Conservation (phyloP, 345 rosid species). For the Anastatica hierochuntica region DNA sequence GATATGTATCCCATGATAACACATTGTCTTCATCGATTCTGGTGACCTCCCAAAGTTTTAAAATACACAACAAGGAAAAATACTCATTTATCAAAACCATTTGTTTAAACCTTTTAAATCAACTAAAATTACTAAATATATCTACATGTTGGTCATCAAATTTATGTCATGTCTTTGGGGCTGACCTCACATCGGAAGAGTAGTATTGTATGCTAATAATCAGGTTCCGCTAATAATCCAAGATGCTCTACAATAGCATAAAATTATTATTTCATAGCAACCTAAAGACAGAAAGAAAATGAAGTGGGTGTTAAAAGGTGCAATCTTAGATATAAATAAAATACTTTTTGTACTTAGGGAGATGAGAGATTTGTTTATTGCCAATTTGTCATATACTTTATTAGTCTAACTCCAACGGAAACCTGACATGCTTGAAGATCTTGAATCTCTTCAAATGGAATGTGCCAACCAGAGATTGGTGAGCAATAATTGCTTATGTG, state of each 20-base stretch:
- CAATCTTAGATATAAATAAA: not conserved
- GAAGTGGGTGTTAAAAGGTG: not conserved
- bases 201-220: slow-evolving; percentile 77
- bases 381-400: slow-evolving; percentile 37
- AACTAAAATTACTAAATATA: not conserved
- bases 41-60: slow-evolving; percentile 40
- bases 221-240: slow-evolving; percentile 49
- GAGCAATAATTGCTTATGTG: slow-evolving; percentile 69
- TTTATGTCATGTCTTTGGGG: slow-evolving; percentile 59
- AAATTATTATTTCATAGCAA: slow-evolving; percentile 43
- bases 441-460: slow-evolving; percentile 90
- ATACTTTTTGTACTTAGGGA: not conserved
- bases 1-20: slow-evolving; percentile 60
- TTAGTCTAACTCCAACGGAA: slow-evolving; percentile 68
- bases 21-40: slow-evolving; percentile 42
- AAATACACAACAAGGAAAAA: not conserved
- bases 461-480: slow-evolving; percentile 50
- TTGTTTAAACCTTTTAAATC: not conserved
- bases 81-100: not conserved
- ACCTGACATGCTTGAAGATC: slow-evolving; percentile 53
- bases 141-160: slow-evolving; percentile 53
- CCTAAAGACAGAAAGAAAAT: slow-evolving; percentile 25
- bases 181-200: slow-evolving; percentile 50
- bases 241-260: slow-evolving; percentile 73
- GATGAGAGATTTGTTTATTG: not conserved